Conservation (phyloP, 768 basidiomycete genomes). For the Amanita brunnescens region DNA sequence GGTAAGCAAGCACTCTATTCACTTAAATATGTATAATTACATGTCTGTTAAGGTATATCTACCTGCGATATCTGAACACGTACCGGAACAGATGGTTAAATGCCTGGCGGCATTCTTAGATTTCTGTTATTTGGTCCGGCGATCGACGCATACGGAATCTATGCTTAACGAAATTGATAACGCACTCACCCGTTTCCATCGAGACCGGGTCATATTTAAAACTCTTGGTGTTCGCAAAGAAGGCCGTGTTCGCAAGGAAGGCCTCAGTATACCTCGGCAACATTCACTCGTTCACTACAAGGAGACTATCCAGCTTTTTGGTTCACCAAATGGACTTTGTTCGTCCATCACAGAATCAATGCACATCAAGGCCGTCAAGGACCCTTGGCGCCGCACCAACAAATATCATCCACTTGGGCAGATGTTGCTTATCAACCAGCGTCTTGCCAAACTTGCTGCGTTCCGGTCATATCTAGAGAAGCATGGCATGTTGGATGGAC, state of each 20-base stretch:
- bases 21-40: too few species aligned
- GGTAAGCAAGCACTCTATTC: constrained; percentile 10
- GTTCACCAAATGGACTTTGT: constrained; percentile 21
- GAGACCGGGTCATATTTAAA: constrained; percentile 9
- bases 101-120: constrained; percentile 18
- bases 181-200: constrained; percentile 15
- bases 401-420: constrained; percentile 22
- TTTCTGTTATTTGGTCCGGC: constrained; percentile 23
- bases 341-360: constrained; percentile 25
- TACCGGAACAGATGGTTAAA: constrained; percentile 5
- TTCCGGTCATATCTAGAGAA: constrained; percentile 15
- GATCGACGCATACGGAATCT: constrained; percentile 11
- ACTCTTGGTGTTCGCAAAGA: too few species aligned
- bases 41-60: constrained; percentile 13
- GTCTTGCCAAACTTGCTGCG: constrained; percentile 7
- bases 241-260: constrained; percentile 12
- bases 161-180: constrained; percentile 13
- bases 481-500: not conserved
- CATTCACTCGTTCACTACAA: constrained; percentile 17
- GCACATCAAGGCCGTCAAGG: constrained; percentile 26
- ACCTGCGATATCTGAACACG: constrained; percentile 11
- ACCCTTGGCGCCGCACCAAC: constrained; percentile 26
- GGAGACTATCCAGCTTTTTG: constrained; percentile 12
- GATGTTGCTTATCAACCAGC: constrained; percentile 25
- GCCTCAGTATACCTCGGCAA: constrained; percentile 16